Evolutionary conservation across 208 protist genomes (phyloP).

Genomic region (Jaenimonas drosophilae): DNA sequence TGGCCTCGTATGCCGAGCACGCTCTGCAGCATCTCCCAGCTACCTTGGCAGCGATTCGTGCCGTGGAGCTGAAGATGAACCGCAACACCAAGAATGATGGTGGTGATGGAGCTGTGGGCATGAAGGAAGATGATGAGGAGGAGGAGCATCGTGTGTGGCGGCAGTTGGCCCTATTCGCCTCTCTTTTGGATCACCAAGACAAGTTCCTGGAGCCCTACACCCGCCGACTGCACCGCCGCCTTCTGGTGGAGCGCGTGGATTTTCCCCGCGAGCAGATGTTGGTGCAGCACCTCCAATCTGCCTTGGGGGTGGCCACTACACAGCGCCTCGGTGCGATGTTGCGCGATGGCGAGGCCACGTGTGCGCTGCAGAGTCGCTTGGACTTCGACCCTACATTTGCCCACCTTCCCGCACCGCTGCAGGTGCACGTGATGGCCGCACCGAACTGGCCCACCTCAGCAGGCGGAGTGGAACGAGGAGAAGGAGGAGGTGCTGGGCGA

Average conservation of each 20-base stretch:
- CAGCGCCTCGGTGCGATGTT: conserved; percentile 58
- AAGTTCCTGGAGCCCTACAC: conserved; percentile 48
- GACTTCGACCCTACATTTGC: too few species aligned
- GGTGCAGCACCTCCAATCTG: conserved; percentile 26
- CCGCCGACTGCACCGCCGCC: conserved; percentile 29
- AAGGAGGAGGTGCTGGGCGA: too few species aligned
- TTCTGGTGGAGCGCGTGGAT: conserved; percentile 20
- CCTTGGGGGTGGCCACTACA: conserved; percentile 22
- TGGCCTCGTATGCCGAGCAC: conserved; percentile 36
- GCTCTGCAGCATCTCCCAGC: conserved; percentile 18
- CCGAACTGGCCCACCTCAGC: too few species aligned
- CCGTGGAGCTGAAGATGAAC: too few species aligned
- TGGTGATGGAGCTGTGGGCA: too few species aligned
- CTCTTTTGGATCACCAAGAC: conserved; percentile 53
- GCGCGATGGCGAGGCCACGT: conserved; percentile 33
- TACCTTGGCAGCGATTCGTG: too few species aligned
- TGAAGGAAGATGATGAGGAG: too few species aligned
- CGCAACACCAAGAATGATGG: too few species aligned
- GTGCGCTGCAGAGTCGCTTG: too few species aligned
- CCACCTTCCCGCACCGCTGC: too few species aligned
- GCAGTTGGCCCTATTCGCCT: conserved; percentile 21
- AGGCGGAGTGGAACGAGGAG: too few species aligned
- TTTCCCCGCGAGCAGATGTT: conserved; percentile 38
- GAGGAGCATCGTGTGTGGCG: conserved; percentile 9
- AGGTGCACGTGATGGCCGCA: too few species aligned